phyloP scores from a whole-genome alignment of 768 basidiomycete genomes.

The Termitomyces sp. region DNA sequence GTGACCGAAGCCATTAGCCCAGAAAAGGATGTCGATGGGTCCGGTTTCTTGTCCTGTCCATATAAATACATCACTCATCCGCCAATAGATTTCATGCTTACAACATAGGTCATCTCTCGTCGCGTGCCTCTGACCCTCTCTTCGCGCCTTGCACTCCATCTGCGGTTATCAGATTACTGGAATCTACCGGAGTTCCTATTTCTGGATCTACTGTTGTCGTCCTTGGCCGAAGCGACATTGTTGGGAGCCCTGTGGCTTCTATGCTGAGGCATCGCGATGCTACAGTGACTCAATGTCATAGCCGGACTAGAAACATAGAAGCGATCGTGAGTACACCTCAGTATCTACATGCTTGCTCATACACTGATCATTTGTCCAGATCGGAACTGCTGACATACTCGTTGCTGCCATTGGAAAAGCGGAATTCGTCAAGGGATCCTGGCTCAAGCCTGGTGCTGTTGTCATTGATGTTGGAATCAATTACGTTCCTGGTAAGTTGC shows the following conservation, averaged over 20 bases:
- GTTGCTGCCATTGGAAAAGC: conserved; percentile 97
- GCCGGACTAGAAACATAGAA: conserved; percentile 78
- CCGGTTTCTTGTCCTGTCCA: conserved; percentile 19
- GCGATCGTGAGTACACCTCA: conserved; percentile 54
- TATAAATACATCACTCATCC: conserved; percentile 5
- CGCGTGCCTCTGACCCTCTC: conserved; percentile 83
- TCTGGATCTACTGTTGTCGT: conserved; percentile 85
- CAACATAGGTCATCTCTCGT: conserved; percentile 94
- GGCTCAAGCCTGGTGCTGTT: conserved; percentile 93
- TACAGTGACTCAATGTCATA: conserved; percentile 98
- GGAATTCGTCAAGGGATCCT: conserved; percentile 86
- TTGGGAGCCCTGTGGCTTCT: conserved; percentile 91
- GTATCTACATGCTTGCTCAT: background rate
- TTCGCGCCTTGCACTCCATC: conserved; percentile 96
- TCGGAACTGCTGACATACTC: conserved; percentile 85
- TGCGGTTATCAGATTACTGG: conserved; percentile 86
- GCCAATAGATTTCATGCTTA: conserved; percentile 87
- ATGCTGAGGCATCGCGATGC: conserved; percentile 89
- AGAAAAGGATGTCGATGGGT: conserved; percentile 98
- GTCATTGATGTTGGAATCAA: conserved; percentile 99
- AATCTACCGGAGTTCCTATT: conserved; percentile 77
- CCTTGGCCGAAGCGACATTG: conserved; percentile 96
- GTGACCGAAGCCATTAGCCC: conserved; percentile 96
- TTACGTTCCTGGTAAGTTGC: conserved; percentile 72
- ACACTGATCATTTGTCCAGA: conserved; percentile 36